These are phyloP conservation scores for Nasturtium officinale DNA, from an alignment of 345 rosid species.

Conservation along the genomic window DNA sequence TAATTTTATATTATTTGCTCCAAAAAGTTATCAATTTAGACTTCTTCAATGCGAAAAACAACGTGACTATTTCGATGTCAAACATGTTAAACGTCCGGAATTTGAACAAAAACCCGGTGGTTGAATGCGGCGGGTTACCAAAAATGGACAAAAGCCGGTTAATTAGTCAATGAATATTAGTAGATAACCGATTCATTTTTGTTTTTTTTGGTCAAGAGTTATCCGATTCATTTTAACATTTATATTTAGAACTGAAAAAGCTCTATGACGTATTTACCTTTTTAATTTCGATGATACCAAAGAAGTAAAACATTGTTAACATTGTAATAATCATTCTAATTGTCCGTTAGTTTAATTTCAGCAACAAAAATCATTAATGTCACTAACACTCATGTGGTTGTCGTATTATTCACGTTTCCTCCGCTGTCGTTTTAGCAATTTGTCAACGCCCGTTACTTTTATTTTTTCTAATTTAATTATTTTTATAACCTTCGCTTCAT, in stretches of 20 bases:
- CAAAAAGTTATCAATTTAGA: slow-evolving; percentile 5
- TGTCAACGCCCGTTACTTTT: slow-evolving; percentile 30
- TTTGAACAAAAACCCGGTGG: not conserved
- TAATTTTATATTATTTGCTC: not conserved
- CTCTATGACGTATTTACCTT: not conserved
- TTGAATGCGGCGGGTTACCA: not conserved
- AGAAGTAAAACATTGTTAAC: not conserved
- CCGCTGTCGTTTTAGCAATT: slow-evolving; percentile 31
- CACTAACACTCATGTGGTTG: slow-evolving; percentile 11
- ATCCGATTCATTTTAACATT: not conserved
- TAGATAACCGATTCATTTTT: not conserved
- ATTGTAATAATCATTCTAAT: not conserved
- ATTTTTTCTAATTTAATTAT: not conserved
- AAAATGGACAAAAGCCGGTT: slow-evolving; percentile 5
- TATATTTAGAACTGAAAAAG: not conserved
- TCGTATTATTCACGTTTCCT: slow-evolving; percentile 39
- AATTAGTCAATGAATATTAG: not conserved
- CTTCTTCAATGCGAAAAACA: slow-evolving; percentile 20
- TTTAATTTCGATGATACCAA: not conserved
- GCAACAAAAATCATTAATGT: slow-evolving; percentile 6
- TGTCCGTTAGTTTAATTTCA: not conserved
- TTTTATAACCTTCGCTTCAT: slow-evolving; percentile 1
- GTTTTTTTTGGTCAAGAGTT: no score
- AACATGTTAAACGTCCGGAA: not conserved
- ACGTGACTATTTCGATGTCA: slow-evolving; percentile 34